Conservation (phyloP, 306 rosid genomes). For the Alnus glutinosa region DNA sequence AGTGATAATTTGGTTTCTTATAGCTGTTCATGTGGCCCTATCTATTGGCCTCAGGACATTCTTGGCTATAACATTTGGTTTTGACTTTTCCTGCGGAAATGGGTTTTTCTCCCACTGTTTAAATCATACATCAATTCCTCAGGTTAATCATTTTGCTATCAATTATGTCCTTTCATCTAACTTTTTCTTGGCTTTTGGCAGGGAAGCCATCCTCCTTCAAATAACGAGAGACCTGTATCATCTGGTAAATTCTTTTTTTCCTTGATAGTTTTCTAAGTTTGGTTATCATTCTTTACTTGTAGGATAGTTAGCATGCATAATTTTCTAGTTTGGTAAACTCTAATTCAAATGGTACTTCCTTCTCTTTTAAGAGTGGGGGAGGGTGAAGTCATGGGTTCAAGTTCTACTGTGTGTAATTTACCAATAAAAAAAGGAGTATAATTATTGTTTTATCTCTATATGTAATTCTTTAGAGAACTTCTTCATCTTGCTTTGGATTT, state of each 20-base stretch:
- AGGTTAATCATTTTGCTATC: not conserved
- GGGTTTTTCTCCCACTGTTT: not conserved
- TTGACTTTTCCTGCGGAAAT: not conserved
- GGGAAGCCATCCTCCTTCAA: slow-evolving; percentile 33
- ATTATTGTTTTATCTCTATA: not conserved
- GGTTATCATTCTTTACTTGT: not conserved
- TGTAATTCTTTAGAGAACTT: not conserved
- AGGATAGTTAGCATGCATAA: not conserved
- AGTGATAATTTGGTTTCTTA: not conserved
- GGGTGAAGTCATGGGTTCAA: not conserved
- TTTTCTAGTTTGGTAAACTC: not conserved
- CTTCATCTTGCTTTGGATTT: not conserved
- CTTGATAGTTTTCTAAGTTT: not conserved
- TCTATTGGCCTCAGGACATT: not conserved
- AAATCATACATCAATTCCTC: not conserved
- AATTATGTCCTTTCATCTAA: not conserved
- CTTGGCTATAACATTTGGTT: not conserved
- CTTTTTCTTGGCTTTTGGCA: slow-evolving; percentile 24
- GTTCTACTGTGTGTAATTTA: not conserved
- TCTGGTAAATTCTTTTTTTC: slow-evolving; percentile 34
- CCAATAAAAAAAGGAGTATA: not conserved
- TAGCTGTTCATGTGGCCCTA: not conserved
- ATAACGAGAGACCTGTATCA: slow-evolving; percentile 31
- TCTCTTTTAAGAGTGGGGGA: not conserved
- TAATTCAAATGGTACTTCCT: not conserved